Evolutionary conservation across 1,284 basidiomycete species (phyloP).

Genomic region (Cryptococcus sp.): DNA sequence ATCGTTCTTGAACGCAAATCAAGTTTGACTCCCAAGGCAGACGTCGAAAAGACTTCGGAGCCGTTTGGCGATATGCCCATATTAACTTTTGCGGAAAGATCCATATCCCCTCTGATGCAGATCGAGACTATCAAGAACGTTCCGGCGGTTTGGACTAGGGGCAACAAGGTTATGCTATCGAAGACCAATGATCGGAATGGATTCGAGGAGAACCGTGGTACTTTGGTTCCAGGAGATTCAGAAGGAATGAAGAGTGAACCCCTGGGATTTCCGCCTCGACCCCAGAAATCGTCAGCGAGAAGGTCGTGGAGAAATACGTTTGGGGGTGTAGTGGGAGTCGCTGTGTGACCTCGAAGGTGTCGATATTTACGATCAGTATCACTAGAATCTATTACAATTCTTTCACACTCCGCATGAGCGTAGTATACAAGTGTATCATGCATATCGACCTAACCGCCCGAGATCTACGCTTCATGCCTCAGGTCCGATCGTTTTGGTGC

Average conservation of each 20-base stretch:
- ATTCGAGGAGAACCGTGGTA: background rate
- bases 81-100: too few relatives aligned
- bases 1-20: background rate
- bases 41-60: background rate
- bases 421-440: conserved; percentile 6
- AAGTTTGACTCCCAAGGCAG: background rate
- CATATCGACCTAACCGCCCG: background rate
- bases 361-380: too few relatives aligned
- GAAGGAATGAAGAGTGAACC: too few relatives aligned
- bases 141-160: background rate
- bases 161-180: background rate
- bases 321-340: conserved; percentile 1
- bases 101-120: background rate
- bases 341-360: background rate
- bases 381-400: too few relatives aligned
- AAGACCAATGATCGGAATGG: background rate
- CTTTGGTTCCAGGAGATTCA: too few relatives aligned
- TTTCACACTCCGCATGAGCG: too few relatives aligned
- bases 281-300: background rate
- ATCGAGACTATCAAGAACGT: background rate
- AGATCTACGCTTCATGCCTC: conserved; percentile 25
- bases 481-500: conserved; percentile 41
- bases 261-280: too few relatives aligned
- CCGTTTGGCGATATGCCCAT: background rate
- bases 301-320: conserved; percentile 9